phyloP scores from a whole-genome alignment of 805 yeast species.

The Kuraishia borneana region DNA sequence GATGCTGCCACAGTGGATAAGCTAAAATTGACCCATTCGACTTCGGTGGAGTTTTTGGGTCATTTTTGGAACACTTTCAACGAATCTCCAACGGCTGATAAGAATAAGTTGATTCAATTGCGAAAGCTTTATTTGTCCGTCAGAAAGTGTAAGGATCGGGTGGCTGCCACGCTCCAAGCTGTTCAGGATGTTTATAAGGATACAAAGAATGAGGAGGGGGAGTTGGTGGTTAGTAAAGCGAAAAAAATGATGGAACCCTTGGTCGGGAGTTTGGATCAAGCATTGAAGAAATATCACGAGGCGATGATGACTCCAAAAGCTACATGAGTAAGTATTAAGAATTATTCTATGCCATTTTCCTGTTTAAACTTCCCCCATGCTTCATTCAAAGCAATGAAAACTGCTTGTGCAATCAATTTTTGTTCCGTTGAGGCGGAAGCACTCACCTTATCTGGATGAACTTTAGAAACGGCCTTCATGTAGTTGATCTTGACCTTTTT shows the following conservation, averaged over 20 bases:
- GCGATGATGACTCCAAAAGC: constrained; percentile 10
- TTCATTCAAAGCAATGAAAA: constrained; percentile 70
- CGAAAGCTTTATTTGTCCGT: constrained; percentile 37
- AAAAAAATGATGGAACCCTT: constrained; percentile 28
- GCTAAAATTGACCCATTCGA: constrained; percentile 52
- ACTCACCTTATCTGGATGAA: constrained; percentile 78
- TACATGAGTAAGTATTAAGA: not conserved
- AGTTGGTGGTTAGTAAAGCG: constrained; percentile 3
- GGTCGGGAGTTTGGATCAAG: constrained; percentile 30
- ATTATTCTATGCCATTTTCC: constrained; percentile 34
- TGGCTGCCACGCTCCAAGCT: constrained; percentile 19
- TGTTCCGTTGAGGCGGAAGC: constrained; percentile 49
- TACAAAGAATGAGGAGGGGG: constrained; percentile 7
- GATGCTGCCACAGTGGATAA: constrained; percentile 32
- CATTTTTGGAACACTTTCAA: constrained; percentile 66
- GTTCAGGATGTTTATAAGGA: constrained; percentile 8
- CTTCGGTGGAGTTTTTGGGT: constrained; percentile 63
- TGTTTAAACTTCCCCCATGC: constrained; percentile 83
- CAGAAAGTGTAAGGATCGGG: constrained; percentile 33
- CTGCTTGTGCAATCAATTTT: constrained; percentile 77
- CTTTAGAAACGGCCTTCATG: constrained; percentile 68
- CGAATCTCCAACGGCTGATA: constrained; percentile 17
- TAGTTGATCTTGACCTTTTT: constrained; percentile 81
- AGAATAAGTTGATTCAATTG: constrained; percentile 19
- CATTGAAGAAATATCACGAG: constrained; percentile 32